A percentile compares a stretch with the other conserved stretches of the same genome.
Conservation (phyloP, 352 stramenopile species). For the Aphanomyces cochlioides region DNA sequence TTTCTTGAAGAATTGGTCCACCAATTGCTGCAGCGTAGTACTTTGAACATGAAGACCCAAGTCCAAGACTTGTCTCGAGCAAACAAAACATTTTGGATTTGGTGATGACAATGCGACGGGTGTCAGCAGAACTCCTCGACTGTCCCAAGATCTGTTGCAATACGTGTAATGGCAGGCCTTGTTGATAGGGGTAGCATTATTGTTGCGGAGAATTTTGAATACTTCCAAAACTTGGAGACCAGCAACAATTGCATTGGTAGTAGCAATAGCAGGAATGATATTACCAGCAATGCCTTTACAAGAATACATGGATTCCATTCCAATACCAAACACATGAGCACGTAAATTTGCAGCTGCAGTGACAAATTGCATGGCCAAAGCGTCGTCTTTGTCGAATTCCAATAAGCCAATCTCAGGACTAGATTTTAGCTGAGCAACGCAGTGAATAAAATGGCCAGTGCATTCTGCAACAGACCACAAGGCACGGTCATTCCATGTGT, state of each 20-base stretch:
- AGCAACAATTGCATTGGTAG: constrained; percentile 99
- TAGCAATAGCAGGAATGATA: constrained; percentile 99
- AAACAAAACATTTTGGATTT: constrained; percentile 95
- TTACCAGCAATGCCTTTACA: constrained; percentile 99
- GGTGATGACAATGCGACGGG: constrained; percentile 84
- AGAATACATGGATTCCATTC: constrained; percentile 79
- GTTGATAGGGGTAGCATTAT: constrained; percentile 41
- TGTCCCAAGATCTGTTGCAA: constrained; percentile 90
- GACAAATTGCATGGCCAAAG: constrained; percentile 96
- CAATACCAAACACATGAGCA: constrained; percentile 76
- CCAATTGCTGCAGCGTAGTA: constrained; percentile 73
- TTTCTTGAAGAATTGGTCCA: constrained; percentile 82
- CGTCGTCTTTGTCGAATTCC: constrained; percentile 98
- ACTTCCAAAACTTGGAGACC: constrained; percentile 89
- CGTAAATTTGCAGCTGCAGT: constrained; percentile 97
- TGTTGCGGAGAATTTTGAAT: constrained; percentile 68
- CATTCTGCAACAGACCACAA: constrained; percentile 89
- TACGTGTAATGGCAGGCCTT: constrained; percentile 91
- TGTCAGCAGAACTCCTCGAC: constrained; percentile 89
- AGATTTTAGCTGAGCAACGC: constrained; percentile 60
- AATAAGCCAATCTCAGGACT: constrained; percentile 65
- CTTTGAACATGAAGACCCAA: constrained; percentile 86
- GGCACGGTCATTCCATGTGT: constrained; percentile 68
- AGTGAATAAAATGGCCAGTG: constrained; percentile 78
- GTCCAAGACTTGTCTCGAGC: constrained; percentile 89